Percentiles rank a stretch among this genome's conserved stretches.
Conservation (phyloP, 1,284 basidiomycete genomes). For the Tetrapyrgos nigripes region DNA sequence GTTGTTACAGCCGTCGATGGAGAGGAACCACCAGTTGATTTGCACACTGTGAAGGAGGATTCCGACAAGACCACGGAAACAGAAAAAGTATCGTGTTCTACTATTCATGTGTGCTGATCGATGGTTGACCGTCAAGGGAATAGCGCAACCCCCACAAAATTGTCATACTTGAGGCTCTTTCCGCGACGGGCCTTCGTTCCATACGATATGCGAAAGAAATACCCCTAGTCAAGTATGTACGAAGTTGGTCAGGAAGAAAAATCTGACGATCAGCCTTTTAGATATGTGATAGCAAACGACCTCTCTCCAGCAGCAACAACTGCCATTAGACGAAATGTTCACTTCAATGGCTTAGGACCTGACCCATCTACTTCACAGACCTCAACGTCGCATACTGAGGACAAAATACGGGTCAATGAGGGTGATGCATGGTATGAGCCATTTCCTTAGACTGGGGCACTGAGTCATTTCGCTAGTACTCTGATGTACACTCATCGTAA, state of each 20-base stretch:
- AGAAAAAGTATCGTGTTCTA: not conserved
- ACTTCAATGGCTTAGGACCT: slow-evolving; percentile 81
- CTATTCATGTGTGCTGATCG: not conserved
- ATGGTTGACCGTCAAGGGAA: not conserved
- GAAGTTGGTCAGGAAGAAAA: not conserved
- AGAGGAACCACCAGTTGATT: not conserved
- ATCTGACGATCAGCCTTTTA: slow-evolving; percentile 34
- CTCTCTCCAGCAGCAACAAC: slow-evolving; percentile 84
- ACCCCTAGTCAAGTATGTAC: slow-evolving; percentile 79
- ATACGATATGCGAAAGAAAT: slow-evolving; percentile 99
- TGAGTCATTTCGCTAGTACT: slow-evolving; percentile 55
- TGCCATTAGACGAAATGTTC: slow-evolving; percentile 90
- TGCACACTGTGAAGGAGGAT: not conserved
- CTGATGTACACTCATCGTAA: slow-evolving; percentile 92
- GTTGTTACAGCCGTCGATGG: not conserved
- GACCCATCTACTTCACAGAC: slow-evolving; percentile 33
- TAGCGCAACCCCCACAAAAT: slow-evolving; percentile 71
- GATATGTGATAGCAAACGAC: slow-evolving; percentile 95
- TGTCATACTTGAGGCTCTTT: slow-evolving; percentile 92
- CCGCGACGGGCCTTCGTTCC: slow-evolving; percentile 93
- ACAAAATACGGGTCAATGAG: slow-evolving; percentile 85
- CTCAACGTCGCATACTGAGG: slow-evolving; percentile 30
- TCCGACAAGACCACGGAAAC: not conserved
- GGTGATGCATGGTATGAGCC: slow-evolving; percentile 87
- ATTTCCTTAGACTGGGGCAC: not conserved